Conservation (phyloP, 345 rosid species). For the Odontarrhena argentea region DNA sequence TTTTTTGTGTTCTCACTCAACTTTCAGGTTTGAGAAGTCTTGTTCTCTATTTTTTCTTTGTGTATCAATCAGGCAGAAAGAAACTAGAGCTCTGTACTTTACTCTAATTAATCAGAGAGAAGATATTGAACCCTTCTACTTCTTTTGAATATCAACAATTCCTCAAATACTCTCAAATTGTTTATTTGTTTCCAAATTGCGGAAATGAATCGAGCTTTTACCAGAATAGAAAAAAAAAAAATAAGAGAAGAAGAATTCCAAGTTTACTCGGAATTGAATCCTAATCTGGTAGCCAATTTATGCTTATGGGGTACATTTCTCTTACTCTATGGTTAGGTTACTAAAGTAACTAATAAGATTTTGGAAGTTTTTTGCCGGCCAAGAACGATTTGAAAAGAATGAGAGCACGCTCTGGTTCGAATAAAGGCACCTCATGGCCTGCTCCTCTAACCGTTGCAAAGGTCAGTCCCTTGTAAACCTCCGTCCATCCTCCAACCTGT, state of each 20-base stretch:
- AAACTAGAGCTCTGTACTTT: constrained; percentile 23
- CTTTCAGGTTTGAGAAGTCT: constrained; percentile 25
- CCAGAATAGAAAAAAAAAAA: neutral
- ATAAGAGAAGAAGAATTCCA: constrained; percentile 17
- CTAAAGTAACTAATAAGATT: constrained; percentile 35
- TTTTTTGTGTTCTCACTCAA: constrained; percentile 7
- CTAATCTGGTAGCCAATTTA: constrained; percentile 29
- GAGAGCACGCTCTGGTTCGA: constrained; percentile 56
- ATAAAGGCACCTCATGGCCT: constrained; percentile 71
- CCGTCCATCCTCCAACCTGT: constrained; percentile 96
- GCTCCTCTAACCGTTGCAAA: constrained; percentile 74
- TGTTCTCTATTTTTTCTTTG: neutral
- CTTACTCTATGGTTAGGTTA: constrained; percentile 31
- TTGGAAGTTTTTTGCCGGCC: constrained; percentile 55
- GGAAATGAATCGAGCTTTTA: constrained; percentile 34
- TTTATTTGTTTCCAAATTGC: constrained; percentile 25
- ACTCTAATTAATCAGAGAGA: constrained; percentile 13
- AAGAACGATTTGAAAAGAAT: constrained; percentile 60
- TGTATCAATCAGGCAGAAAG: constrained; percentile 26
- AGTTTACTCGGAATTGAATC: constrained; percentile 31
- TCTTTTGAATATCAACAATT: constrained; percentile 27
- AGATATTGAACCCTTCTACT: constrained; percentile 23
- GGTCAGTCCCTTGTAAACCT: constrained; percentile 61
- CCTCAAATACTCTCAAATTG: constrained; percentile 25
- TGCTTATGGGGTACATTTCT: constrained; percentile 15